Base-by-base conservation (phyloP, 768 basidiomycete genomes). In the Lyophyllum atratum region DNA sequence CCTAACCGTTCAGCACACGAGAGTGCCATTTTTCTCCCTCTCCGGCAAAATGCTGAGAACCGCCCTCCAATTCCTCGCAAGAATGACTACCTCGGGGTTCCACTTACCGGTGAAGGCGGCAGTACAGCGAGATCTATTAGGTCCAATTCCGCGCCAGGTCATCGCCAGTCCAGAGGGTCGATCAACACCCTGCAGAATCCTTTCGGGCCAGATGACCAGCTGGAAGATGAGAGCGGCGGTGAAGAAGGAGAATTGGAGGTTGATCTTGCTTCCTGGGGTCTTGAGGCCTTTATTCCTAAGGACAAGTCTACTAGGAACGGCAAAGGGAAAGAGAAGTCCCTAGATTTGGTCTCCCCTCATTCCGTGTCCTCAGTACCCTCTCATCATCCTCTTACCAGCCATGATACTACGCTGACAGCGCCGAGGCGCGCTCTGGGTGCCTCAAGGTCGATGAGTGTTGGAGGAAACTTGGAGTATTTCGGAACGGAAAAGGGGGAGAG, bases 1-100 rank as follows among this genome's bases (percentile, higher is more conserved):
- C 84, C 85, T 8, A 73, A 76, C 60, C 82, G 80, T 54, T 87
- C 83, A 46, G 92, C 92, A 3, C 83, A 92, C 43, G 90, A 93
- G 58, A 93, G 91, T 58, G 92, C 91, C 49, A 89, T 94, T 58
- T 93, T 94, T 64, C 80, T 88, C n/a, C 87, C 90, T 68, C 76
- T 92, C 39, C 85, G 89, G 29, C 83, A 81, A 49, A 78, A 74
- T 59, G 76, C 79, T 49, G 79, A 80, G 49, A 74, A 82, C 59
- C 77, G 76, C 56, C 76, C 79, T 22, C 72, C 71, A 29, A 50
- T 71, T 7, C 64, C 71, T 43, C 79, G 84, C 46, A 81, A 78
- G 65, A 87, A 81, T 63, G 87, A 90, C 70, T 85, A 86, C 66
- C 82, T 90, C 25, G 84, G 86, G 6, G 83, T 89, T 7, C 73